Base-by-base conservation (phyloP, 228 moss, liverwort and hornwort genomes). In the Sphagnum magellanicum region DNA sequence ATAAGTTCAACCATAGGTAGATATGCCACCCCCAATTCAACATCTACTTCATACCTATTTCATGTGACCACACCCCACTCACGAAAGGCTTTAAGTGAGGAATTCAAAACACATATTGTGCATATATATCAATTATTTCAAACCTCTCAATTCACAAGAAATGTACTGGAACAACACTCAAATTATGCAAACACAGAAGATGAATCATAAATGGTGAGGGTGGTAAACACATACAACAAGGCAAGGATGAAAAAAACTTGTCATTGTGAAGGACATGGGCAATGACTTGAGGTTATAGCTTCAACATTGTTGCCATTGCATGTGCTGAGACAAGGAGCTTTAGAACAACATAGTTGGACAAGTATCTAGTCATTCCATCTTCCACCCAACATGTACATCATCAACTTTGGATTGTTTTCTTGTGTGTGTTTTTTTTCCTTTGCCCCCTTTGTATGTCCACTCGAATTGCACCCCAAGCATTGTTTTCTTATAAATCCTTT, bases 311-410 rank as follows among this genome's bases (percentile, higher is more conserved):
- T 53, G 80, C 74, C 72, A 88, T 79, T 14, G 68, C 74, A 73
- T 70, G 55, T 50, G 73, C 68, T 52, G 82, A 88, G 48, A 82
- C 75, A 62, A 85, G 88, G 69, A 88, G 76, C 67, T n/a, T 85
- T 80, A 88, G 66, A 32, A 84, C 82, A 62, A 88, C 80, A 62
- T 88, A 88, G 70, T 82, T 88, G 85, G 75, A 78, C 63, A 84
- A 71, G 53, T 72, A 73, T 76, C 74, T 69, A 74, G 64, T 72
- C 78, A 74, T 70, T 75, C 75, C 75, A 78, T 55, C 74, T 71
- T 64, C 77, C 74, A 72, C 52, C 62, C n/a, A n/a, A 77, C 74
- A 63, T 67, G 79, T 76, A 72, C 68, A 17, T 17, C 17, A 73
- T 77, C 68, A 80, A 62, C 65, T 73, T 63, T 73, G 50, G 71